Evolutionary conservation across 352 stramenopile species (phyloP).

Genomic region (Peronospora belbahrii): DNA sequence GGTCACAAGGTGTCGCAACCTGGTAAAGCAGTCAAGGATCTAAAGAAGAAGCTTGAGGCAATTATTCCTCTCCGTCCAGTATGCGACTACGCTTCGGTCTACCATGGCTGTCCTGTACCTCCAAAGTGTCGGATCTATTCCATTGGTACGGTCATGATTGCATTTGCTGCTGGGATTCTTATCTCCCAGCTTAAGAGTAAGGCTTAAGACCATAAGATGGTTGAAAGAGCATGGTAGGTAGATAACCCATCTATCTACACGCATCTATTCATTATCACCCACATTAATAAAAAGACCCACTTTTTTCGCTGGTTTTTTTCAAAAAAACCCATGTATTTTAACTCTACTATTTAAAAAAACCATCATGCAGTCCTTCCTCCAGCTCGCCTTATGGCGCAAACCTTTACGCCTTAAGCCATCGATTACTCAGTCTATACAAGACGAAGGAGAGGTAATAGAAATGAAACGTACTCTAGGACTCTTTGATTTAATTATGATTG

Average conservation of each 20-base stretch:
- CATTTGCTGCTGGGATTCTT: constrained; percentile 54
- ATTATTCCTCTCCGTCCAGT: constrained; percentile 44
- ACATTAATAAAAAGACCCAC: no score
- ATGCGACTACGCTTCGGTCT: constrained; percentile 32
- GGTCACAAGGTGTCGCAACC: constrained; percentile 52
- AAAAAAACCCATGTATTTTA: no score
- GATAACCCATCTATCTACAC: no score
- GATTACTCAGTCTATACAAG: no score
- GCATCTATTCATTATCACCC: no score
- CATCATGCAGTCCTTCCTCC: constrained; percentile 27
- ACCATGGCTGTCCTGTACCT: constrained; percentile 58
- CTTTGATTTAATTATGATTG: constrained; percentile 90
- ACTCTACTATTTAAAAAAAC: not conserved
- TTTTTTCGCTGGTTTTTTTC: not conserved
- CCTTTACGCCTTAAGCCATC: constrained; percentile 40
- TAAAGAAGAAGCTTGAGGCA: constrained; percentile 48
- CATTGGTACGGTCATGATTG: constrained; percentile 43
- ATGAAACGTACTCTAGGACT: constrained; percentile 58
- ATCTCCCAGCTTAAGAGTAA: constrained; percentile 51
- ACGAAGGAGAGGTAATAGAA: no score
- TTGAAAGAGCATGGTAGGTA: no score
- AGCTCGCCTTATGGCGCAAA: constrained; percentile 71
- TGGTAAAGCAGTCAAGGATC: constrained; percentile 39
- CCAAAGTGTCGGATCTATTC: constrained; percentile 66
- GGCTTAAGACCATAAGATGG: not conserved